Evolutionary conservation across 2,329 filamentous ascomycete genomes (phyloP), one percentile per base, ranked within the genome.

Genomic region (Colletotrichum gloeosporioides): DNA sequence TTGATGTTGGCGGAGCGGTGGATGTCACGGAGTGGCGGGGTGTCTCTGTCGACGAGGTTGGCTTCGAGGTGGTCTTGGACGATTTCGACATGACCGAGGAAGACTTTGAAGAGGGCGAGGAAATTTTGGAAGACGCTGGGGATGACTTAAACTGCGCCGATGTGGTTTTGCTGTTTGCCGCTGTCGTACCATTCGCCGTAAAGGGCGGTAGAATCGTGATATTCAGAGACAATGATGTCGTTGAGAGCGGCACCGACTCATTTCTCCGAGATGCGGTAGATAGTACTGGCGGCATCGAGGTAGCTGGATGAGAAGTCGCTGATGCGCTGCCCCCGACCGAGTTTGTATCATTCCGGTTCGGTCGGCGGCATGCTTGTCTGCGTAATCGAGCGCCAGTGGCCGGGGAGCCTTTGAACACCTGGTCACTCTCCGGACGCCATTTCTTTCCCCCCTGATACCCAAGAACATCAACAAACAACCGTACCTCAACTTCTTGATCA

Each of bases 71-170:
- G 3, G 8, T 22, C 2, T 22, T 22, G 22, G 22, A 22, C 22
- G 16, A 32, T 18, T 29, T 61, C 4, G 57, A 32, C 7, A 9
- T 31, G 15, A 0, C 25, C 10, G 57, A 32, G 2, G 16, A 18
- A 18, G 36, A 0, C 10, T 8, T 44, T 0, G 9, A 44, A 18
- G 36, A 18, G 4, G 36, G 8, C 4, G 4, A 6, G 2, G 36
- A 44, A 1, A 1, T 6, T 18, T 44, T 5, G 1, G 16, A 44
- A 44, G 36, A 44, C 6, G 9, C 36, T 4, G 9, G 18, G 8
- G 36, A 44, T 18, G 36, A n/a, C 4, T 18, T 18, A 4, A 10
- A 44, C 4, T 8, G 0, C 4, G 18, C n/a, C 39, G 9, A 44
- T 6, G 4, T n/a, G 2, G 1, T 32, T n/a, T 1, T 16, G 9